Evolutionary conservation across 495 filamentous ascomycete genomes (phyloP).

Genomic region (Thermothielavioides terrestris): DNA sequence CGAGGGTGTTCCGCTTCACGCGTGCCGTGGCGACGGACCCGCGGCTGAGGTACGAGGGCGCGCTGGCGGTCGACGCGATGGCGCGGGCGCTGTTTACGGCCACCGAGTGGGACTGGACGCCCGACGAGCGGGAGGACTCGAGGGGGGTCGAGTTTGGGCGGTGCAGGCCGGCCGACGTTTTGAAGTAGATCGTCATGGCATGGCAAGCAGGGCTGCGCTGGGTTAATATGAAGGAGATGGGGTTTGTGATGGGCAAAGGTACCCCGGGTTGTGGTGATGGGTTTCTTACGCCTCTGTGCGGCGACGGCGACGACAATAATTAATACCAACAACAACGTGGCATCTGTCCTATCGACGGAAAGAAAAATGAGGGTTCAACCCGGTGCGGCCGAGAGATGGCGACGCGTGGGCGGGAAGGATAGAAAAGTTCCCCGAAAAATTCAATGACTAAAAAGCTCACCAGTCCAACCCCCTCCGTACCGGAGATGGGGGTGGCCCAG

Average conservation of each 20-base stretch:
- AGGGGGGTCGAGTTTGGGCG: slow-evolving; percentile 2
- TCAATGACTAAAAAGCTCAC: neutral
- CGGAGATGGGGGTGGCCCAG: neutral
- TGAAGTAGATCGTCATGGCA: neutral
- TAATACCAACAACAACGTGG: no score
- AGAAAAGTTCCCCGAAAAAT: neutral
- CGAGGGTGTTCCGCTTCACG: slow-evolving; percentile 32
- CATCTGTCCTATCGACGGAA: no score
- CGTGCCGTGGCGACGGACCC: slow-evolving; percentile 31
- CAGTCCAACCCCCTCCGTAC: neutral
- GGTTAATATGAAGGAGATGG: no score
- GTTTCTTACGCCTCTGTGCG: no score
- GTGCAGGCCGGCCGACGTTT: no score
- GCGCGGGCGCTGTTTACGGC: slow-evolving; percentile 50
- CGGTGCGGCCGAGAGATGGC: no score
- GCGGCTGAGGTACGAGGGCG: slow-evolving; percentile 31
- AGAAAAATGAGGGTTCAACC: no score
- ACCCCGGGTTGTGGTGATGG: no score
- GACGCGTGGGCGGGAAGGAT: no score
- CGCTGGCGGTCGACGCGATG: slow-evolving; percentile 33
- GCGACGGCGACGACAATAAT: no score
- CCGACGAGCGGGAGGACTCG: slow-evolving; percentile 19
- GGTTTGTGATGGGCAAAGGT: neutral
- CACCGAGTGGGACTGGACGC: slow-evolving; percentile 50
- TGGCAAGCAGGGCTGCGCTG: no score